Evolutionary conservation across 163 green algal genomes (phyloP), one percentile per base, ranked within the genome.

Genomic region (Chlamydomonas reinhardtii): DNA sequence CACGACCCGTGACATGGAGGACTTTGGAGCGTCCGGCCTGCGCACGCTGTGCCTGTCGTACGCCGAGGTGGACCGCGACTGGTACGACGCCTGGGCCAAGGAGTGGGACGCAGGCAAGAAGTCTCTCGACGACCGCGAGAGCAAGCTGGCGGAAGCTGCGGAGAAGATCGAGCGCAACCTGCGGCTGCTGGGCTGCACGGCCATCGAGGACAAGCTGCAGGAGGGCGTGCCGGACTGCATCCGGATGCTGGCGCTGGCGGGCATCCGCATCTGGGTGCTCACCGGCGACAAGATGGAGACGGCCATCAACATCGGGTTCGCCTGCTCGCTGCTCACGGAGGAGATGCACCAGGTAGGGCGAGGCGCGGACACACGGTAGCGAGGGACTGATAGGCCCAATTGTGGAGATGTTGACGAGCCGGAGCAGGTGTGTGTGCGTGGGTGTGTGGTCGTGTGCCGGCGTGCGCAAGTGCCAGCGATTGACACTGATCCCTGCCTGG

Each of bases 201-300:
- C 96, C 54, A 98, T 98, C 82, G 96, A 98, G 91, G 96, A 98
- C 90, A 98, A 98, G 94, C 88, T 92, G 74, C 93, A 96, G 88
- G 92, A 95, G 85, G 95, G 95, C n/a, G 96, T 98, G 61, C 94
- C 95, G 9, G 79, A 95, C 80, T 93, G 89, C 82, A 98, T 98
- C 74, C 92, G 93, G 88, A 81, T 89, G 72, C 92, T 98, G 74
- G 93, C 92, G 17, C 74, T 91, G n/a, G 95, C 93, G 5, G 93
- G 93, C 87, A 97, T 98, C 72, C 91, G 92, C 16, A 89, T 98
- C 52, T 98, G 96, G 96, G 94, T 98, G 70, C 92, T 98, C 32
- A 98, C 96, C 16, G 94, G 94, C 15, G 94, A 97, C 91, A 97
- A 96, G 90, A 91, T 95, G 91, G 96, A 98, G 91, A 98, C 96